Evolutionary conservation across 2,329 filamentous ascomycete genomes (phyloP), one percentile per base, ranked within the genome.

Genomic region (Diaporthe humulicola): DNA sequence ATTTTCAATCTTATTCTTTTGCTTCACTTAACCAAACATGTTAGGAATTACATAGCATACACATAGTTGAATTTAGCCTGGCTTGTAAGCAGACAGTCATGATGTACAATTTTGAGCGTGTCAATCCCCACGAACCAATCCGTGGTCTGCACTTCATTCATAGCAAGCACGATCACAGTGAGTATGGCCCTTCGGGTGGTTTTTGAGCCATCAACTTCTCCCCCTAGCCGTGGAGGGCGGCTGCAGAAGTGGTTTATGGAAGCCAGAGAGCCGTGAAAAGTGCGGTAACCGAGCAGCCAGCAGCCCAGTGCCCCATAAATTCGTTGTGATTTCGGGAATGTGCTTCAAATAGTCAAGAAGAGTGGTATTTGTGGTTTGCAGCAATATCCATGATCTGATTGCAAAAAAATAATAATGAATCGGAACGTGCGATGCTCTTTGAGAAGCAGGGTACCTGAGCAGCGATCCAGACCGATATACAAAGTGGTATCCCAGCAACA

Each of bases 401-500:
- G 14, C 15, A 30, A 12, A 36, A 52, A 15, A 8, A 54, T 50
- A 54, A n/a, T n/a, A n/a, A n/a, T 69, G 45, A 36, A 25, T 17
- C n/a, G 48, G 64, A 54, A 54, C 17, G 33, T 40, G 45, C 22
- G 22, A 30, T 54, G 64, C 19, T 40, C 45, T 30, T 30, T 9
- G 33, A 38, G 33, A 54, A 40, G 22, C 64, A 69, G 7, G n/a
- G 25, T 38, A 50, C 6, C 14, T 54, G 30, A 54, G 48, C 64
- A 52, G 48, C 15, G 64, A 69, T 38, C 15, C 64, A 54, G 48
- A 30, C 48, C 48, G 64, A 40, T n/a, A 40, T 69, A 10, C 40
- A 54, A 33, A 40, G 64, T 69, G 64, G 64, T 69, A 69, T 69
- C 17, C 64, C 64, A 69, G 38, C 64, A 69, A 67, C 64, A 38